phyloP scores from a whole-genome alignment of 2,329 filamentous ascomycete species.

The Cryoendolithus antarcticus region DNA sequence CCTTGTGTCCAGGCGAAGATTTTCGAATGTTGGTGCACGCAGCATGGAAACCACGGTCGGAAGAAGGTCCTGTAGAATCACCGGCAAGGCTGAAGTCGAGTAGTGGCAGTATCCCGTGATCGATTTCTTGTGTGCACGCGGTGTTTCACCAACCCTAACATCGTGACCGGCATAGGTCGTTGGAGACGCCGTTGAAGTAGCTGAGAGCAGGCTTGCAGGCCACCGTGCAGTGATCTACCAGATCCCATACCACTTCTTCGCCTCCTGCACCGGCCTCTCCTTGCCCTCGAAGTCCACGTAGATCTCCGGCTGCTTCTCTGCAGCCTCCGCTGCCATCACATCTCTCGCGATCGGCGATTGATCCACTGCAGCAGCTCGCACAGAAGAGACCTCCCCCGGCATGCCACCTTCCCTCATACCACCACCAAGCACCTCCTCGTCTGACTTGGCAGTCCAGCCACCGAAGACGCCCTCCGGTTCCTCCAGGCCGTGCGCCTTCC shows the following conservation, averaged over 20 bases:
- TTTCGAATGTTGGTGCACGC: too few relatives aligned
- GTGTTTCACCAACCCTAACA: too few relatives aligned
- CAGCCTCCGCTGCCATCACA: constrained; percentile 21
- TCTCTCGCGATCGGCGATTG: constrained; percentile 20
- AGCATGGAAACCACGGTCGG: too few relatives aligned
- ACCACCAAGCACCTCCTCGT: constrained; percentile 24
- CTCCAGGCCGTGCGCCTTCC: constrained; percentile 74
- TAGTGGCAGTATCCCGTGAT: too few relatives aligned
- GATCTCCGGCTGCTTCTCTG: constrained; percentile 18
- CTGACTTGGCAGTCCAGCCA: constrained; percentile 30
- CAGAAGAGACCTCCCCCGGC: not conserved
- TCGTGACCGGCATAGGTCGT: too few relatives aligned
- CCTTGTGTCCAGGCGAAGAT: too few relatives aligned
- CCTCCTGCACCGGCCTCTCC: constrained; percentile 36
- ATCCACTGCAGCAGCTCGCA: constrained; percentile 1
- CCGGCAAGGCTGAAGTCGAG: too few relatives aligned
- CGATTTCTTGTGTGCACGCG: too few relatives aligned
- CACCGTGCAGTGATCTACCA: constrained; percentile 38
- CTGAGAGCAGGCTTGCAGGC: too few relatives aligned
- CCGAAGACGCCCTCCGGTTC: constrained; percentile 37
- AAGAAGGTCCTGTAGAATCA: too few relatives aligned
- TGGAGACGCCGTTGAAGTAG: too few relatives aligned
- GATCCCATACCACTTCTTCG: constrained; percentile 74
- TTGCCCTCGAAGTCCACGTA: constrained; percentile 30
- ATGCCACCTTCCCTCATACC: constrained; percentile 27